Base-by-base conservation (phyloP, 1,284 basidiomycete species). In the Moniliophthora roreri region DNA sequence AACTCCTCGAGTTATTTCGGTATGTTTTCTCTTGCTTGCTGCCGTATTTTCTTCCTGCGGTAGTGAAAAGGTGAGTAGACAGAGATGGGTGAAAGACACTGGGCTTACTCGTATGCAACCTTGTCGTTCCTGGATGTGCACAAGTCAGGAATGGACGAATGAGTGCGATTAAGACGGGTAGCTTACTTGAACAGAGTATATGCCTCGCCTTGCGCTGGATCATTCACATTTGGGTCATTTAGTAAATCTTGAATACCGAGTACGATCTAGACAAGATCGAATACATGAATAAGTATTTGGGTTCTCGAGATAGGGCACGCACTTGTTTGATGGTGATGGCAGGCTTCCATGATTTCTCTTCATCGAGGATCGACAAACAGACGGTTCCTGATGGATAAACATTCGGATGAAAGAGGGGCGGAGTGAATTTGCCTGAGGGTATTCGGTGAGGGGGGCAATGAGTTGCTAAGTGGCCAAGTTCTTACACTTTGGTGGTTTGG, bases 261-360 rank as follows among this genome's bases (percentile, higher is more conserved):
- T 23, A 98, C 76, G 61, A 99, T 95, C 94, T 98, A 60, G 20
- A 6, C 23, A 13, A 49, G 24, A 50, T 39, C 16, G 42, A 48
- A 32, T 4, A 41, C 13, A 13, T 55, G 36, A 53, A 11, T n/a
- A n/a, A n/a, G n/a, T n/a, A 18, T 26, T n/a, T 21, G 11, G 23
- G 23, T 10, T 1, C 37, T 41, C 6, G 38, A 44, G 16, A 34
- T 28, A 20, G 16, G 24, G 35, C 9, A 66, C 81, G 42, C 37
- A 92, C 95, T 81, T 98, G 95, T 71, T 99, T 99, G 74, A 99
- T 94, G 1, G 95, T 99, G 64, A 99, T 98, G 1, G 95, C 91
- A 9, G 97, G 95, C 70, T 98, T 98, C 97, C 97, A 99, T 4
- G 88, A 89, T 72, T 99, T 99, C 72, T 99, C 97, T 69, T 99